Evolutionary conservation across 2,329 filamentous ascomycete species (phyloP), one percentile per base, ranked within the genome.

Genomic region (Phialemonium atrogriseum): DNA sequence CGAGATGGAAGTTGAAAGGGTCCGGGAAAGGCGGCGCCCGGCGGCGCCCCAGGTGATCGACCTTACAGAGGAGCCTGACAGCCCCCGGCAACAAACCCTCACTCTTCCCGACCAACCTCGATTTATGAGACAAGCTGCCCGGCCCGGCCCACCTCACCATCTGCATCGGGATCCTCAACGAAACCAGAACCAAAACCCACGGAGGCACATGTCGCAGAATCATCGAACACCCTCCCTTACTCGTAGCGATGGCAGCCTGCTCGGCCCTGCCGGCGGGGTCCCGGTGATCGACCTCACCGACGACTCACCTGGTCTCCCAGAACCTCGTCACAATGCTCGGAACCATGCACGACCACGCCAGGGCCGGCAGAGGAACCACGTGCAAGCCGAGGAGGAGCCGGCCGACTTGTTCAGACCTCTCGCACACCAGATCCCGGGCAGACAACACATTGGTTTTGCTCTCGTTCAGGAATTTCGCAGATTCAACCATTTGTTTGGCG

Each of bases 211-310:
- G 35, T 60, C 62, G 4, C 56, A 58, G 32, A 50, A 54, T 11
- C 50, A 48, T 30, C 59, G 59, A 18, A 59, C 61, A 1, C 64
- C 64, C 0, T 56, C 56, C 12, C 45, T 68, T 18, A 42, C 60
- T 7, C 56, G 64, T 25, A 67, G 61, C 38, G 63, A 68, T 37
- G 60, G 59, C 37, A 66, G 58, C 32, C 50, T 62, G 21, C 46
- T 64, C 10, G 52, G 47, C 12, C 13, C 28, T 11, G 21, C 12
- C 5, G 49, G 48, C 4, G 33, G 42, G 5, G 27, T 50, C 2
- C 54, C 47, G 30, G 51, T 73, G 17, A 72, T 75, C 32, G 71
- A 75, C 43, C 58, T 75, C 8, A 75, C 70, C 3, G 53, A 52
- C 16, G 68, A 73, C 36, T 58, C 56, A 6, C 54, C 58, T 11